phyloP scores from a whole-genome alignment of 208 protist genomes.

The Eutreptiella sp. region DNA sequence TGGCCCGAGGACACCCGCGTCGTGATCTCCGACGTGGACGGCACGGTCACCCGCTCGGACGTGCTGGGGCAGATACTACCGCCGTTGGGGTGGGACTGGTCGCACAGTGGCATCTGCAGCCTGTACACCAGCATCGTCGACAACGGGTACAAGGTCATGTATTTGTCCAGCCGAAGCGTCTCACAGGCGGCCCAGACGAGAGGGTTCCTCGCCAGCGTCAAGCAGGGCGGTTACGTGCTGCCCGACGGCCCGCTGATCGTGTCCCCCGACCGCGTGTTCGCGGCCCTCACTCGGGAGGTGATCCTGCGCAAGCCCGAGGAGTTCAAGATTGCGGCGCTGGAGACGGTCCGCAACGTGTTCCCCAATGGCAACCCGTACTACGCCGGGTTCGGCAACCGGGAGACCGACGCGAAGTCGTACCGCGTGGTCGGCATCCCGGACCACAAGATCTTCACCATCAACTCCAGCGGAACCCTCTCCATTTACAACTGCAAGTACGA shows the following conservation, averaged over 20 bases:
- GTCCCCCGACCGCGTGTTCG: slow-evolving; percentile 71
- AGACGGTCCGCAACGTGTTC: slow-evolving; percentile 60
- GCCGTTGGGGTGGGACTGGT: slow-evolving; percentile 86
- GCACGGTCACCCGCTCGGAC: slow-evolving; percentile 96
- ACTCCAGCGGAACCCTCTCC: slow-evolving; percentile 60
- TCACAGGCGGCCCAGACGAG: slow-evolving; percentile 71
- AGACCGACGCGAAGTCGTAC: slow-evolving; percentile 78
- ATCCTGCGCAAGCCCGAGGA: slow-evolving; percentile 67
- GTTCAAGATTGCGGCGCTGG: slow-evolving; percentile 79
- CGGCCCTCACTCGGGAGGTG: slow-evolving; percentile 75
- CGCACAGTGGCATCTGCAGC: slow-evolving; percentile 82
- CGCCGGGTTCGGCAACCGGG: slow-evolving; percentile 80
- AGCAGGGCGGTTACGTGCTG: slow-evolving; percentile 62
- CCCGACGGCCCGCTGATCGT: slow-evolving; percentile 76
- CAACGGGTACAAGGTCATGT: slow-evolving; percentile 90
- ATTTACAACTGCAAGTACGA: slow-evolving; percentile 56
- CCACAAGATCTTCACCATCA: slow-evolving; percentile 76
- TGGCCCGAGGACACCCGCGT: slow-evolving; percentile 81
- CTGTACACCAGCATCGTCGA: slow-evolving; percentile 83
- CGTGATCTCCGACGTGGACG: slow-evolving; percentile 96
- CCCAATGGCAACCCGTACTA: slow-evolving; percentile 65
- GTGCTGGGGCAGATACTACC: slow-evolving; percentile 87
- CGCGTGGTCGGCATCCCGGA: slow-evolving; percentile 56
- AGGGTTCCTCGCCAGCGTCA: slow-evolving; percentile 63
- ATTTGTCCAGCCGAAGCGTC: slow-evolving; percentile 75